Conservation (phyloP, 805 yeast species). For the Grigorovia yakushimaensis region DNA sequence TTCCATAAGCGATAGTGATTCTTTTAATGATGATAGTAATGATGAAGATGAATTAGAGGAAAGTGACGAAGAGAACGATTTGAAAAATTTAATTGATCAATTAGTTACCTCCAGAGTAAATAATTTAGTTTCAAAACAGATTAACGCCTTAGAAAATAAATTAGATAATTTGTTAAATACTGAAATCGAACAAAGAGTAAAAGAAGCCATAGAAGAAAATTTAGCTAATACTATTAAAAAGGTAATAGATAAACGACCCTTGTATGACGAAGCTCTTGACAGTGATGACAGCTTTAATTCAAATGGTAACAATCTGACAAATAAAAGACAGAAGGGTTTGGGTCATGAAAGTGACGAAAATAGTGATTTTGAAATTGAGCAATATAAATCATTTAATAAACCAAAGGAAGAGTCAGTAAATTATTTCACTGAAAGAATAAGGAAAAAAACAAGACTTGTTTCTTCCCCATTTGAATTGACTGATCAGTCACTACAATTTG, state of each 20-base stretch:
- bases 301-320: neutral
- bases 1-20: conserved; percentile 2
- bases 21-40: conserved; percentile 6
- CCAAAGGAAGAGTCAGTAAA: neutral
- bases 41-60: conserved; percentile 8
- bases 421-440: conserved; percentile 1
- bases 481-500: neutral
- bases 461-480: neutral
- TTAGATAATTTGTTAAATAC: conserved; percentile 11
- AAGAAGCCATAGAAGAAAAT: neutral
- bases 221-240: conserved; percentile 1
- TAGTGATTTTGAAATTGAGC: neutral
- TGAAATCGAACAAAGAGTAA: neutral
- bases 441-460: neutral
- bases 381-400: neutral
- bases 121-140: conserved; percentile 11
- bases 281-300: neutral
- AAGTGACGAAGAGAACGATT: conserved; percentile 16
- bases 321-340: neutral
- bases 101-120: conserved; percentile 18
- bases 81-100: conserved; percentile 20
- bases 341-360: neutral
- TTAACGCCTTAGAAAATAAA: conserved; percentile 10
- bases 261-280: neutral
- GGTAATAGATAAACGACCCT: neutral